phyloP scores from a whole-genome alignment of 176 grass and related monocot species.

The Carex pumila region DNA sequence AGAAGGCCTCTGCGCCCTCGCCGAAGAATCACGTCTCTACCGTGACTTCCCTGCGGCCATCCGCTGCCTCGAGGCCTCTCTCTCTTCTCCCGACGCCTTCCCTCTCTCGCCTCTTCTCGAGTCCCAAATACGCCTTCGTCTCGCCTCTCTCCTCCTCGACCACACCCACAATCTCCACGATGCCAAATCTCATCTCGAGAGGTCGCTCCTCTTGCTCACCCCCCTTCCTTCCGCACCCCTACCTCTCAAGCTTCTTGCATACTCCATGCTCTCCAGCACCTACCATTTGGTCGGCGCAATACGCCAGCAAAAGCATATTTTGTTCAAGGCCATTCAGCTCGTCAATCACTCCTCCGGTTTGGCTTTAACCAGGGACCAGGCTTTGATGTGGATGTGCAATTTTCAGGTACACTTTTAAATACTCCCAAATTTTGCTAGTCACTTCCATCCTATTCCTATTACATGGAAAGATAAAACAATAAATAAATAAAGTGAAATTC shows the following conservation, averaged over 20 bases:
- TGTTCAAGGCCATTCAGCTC: conserved; percentile 53
- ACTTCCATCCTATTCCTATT: neutral
- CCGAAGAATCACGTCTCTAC: conserved; percentile 69
- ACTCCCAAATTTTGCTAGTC: neutral
- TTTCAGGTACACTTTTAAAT: conserved; percentile 24
- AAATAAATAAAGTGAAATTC: neutral
- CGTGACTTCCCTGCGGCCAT: conserved; percentile 49
- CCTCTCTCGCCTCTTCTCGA: conserved; percentile 74
- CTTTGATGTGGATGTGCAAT: conserved; percentile 73
- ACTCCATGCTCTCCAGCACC: conserved; percentile 62
- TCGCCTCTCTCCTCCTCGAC: conserved; percentile 50
- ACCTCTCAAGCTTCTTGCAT: conserved; percentile 68
- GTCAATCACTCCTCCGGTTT: conserved; percentile 31
- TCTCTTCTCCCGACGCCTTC: conserved; percentile 29
- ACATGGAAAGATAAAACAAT: too few species aligned
- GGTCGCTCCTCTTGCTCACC: conserved; percentile 65
- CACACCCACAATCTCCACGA: conserved; percentile 41
- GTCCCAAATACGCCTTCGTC: conserved; percentile 67
- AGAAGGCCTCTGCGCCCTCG: conserved; percentile 74
- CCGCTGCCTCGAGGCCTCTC: conserved; percentile 53
- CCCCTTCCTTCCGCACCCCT: conserved; percentile 55
- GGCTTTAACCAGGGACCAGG: conserved; percentile 10
- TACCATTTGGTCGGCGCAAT: conserved; percentile 63
- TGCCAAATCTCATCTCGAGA: conserved; percentile 83
- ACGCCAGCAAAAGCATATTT: conserved; percentile 55